phyloP scores from a whole-genome alignment of 192 early-diverging fungal genomes.

The Spizellomyces punctatus region DNA sequence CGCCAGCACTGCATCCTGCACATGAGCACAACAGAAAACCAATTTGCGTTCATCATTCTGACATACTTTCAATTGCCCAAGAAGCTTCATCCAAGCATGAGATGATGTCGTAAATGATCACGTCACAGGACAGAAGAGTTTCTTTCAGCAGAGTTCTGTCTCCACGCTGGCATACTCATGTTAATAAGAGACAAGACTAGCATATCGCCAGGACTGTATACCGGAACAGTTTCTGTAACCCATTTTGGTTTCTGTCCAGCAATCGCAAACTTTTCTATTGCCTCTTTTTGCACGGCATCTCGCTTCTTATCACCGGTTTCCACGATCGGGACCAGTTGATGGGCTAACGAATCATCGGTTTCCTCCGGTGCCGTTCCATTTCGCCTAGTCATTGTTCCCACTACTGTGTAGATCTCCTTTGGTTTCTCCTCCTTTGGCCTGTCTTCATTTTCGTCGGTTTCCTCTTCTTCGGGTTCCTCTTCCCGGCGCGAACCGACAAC shows the following conservation, averaged over 20 bases:
- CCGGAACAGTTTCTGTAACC: constrained; percentile 47
- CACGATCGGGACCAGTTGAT: constrained; percentile 34
- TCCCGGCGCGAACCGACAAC: constrained; percentile 46
- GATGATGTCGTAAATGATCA: constrained; percentile 62
- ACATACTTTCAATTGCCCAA: constrained; percentile 57
- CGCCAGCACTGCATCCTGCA: constrained; percentile 40
- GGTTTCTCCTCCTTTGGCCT: constrained; percentile 16
- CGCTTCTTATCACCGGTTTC: constrained; percentile 61
- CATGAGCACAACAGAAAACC: too few species aligned
- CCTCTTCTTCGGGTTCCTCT: constrained; percentile 48
- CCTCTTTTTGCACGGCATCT: constrained; percentile 50
- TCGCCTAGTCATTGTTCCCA: constrained; percentile 46
- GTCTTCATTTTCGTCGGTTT: constrained; percentile 43
- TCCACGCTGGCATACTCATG: constrained; percentile 21
- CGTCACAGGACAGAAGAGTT: constrained; percentile 46
- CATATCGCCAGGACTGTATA: constrained; percentile 1
- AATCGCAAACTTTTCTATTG: constrained; percentile 59
- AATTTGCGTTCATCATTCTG: too few species aligned
- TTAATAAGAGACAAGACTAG: too few species aligned
- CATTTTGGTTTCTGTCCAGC: constrained; percentile 44
- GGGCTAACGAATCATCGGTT: background rate
- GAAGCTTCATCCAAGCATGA: constrained; percentile 56
- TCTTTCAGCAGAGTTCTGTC: constrained; percentile 46
- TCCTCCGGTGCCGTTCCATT: constrained; percentile 6
- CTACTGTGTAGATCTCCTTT: constrained; percentile 49